Evolutionary conservation across 192 early-diverging fungal species (phyloP), one percentile per base, ranked within the genome.

Genomic region (Coemansia sp.): DNA sequence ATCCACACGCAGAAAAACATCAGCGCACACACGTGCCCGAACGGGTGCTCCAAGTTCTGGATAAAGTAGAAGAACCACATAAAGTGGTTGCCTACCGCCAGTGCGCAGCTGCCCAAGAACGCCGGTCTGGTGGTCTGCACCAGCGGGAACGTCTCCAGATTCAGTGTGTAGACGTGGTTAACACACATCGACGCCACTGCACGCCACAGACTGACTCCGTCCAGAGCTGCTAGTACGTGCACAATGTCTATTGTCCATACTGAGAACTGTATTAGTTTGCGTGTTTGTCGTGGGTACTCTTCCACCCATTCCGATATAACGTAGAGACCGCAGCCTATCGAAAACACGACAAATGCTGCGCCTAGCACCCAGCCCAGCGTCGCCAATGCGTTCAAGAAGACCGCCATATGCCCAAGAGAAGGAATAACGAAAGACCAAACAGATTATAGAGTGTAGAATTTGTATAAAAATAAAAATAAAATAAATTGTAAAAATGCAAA

Each of bases 1-100:
- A 97, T 68, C 97, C 97, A 99, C 8, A 99, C 92, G 68, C 90
- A 90, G 64, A 98, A 86, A 18, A 93, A 94, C 83, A 99, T 98
- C 84, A 97, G 96, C 18, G 92, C 84, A 52, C 92, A 91, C 56
- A 96, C 90, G 59, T 94, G 91, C 64, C 84, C 74, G 67, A 97
- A 94, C 30, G 87, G 84, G 69, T 84, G 89, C n/a, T 38, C 27
- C 62, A 90, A 86, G 35, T 86, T 75, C 18, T 73, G 68, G 1
- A 92, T 84, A 73, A 99, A 99, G 70, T 89, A 98, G 62, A 89
- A 86, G 79, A 99, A 99, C 95, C 95, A 99, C 61, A 92, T 55
- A 68, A 96, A 95, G 73, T 99, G 97, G 79, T 97, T 91, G n/a
- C 77, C 70, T 32, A 99, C 69, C 0, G 91, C 92, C 35, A 99